Percentiles rank a stretch among this genome's conserved stretches.
phyloP scores from a whole-genome alignment of 805 yeast genomes.

The Wickerhamomyces xylosicus region DNA sequence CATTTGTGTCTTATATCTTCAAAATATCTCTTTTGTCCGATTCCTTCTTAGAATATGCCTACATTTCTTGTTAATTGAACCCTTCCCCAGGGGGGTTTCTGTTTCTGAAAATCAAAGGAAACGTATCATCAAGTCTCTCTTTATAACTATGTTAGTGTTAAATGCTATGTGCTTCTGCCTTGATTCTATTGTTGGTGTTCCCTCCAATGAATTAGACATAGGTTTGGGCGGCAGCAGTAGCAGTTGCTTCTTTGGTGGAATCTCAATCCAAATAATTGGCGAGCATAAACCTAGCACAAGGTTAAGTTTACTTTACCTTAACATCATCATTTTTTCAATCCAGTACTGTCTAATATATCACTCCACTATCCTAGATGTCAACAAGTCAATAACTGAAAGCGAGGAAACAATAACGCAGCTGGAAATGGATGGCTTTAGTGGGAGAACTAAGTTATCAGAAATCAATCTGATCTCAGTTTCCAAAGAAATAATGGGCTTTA shows the following conservation, averaged over 20 bases:
- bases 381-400: constrained; percentile 18
- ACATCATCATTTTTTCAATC: constrained; percentile 19
- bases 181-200: constrained; percentile 26
- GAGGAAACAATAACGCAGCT: constrained; percentile 13
- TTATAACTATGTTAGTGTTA: constrained; percentile 15
- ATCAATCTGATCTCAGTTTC: constrained; percentile 24
- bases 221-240: not conserved
- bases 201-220: constrained; percentile 13
- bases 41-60: constrained; percentile 24
- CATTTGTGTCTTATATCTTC: constrained; percentile 13
- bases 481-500: constrained; percentile 11
- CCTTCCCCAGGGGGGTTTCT: constrained; percentile 28
- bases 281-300: constrained; percentile 25
- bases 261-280: constrained; percentile 36
- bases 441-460: constrained; percentile 25
- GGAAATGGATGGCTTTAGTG: constrained; percentile 35
- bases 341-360: constrained; percentile 24
- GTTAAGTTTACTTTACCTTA: constrained; percentile 19
- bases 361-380: constrained; percentile 21
- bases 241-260: constrained; percentile 23
- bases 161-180: constrained; percentile 21
- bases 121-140: constrained; percentile 21
- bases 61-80: constrained; percentile 29
- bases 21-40: constrained; percentile 16
- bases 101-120: constrained; percentile 13